These are phyloP conservation scores for Perkinsus olseni DNA, from an alignment of 169 alveolate genomes.

Conservation along the genomic window DNA sequence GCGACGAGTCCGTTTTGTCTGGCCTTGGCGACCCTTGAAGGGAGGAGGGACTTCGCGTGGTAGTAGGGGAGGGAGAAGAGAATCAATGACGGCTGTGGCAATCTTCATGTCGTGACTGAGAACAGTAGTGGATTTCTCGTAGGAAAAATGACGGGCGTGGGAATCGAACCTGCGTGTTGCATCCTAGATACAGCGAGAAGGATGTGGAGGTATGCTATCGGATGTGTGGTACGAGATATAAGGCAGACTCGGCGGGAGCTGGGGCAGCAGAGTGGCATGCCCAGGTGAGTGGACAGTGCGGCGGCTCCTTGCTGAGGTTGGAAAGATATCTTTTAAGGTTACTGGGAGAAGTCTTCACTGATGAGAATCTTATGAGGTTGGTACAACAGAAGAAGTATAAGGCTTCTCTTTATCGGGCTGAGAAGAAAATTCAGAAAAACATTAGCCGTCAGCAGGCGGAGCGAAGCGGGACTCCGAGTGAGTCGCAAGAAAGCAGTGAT, in stretches of 20 bases:
- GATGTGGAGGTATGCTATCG: background rate
- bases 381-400: background rate
- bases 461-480: background rate
- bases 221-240: background rate
- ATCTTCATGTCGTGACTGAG: too few relatives aligned
- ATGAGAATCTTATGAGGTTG: background rate
- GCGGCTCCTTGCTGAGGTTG: too few relatives aligned
- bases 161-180: background rate
- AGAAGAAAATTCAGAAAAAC: background rate
- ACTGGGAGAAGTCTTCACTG: background rate
- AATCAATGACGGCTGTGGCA: too few relatives aligned
- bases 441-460: background rate
- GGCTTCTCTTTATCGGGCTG: background rate
- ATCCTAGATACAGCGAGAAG: background rate
- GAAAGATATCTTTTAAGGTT: too few relatives aligned
- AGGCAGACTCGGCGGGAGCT: background rate
- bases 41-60: background rate
- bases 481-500: too few relatives aligned
- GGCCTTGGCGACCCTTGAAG: background rate
- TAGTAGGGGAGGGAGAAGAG: too few relatives aligned
- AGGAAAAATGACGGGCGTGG: background rate
- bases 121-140: too few relatives aligned
- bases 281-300: background rate
- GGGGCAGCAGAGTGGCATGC: background rate
- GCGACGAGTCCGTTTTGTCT: background rate